These are phyloP conservation scores for Ceratobasidium sp. DNA, from an alignment of 1,284 basidiomycete species.

Conservation along the genomic window DNA sequence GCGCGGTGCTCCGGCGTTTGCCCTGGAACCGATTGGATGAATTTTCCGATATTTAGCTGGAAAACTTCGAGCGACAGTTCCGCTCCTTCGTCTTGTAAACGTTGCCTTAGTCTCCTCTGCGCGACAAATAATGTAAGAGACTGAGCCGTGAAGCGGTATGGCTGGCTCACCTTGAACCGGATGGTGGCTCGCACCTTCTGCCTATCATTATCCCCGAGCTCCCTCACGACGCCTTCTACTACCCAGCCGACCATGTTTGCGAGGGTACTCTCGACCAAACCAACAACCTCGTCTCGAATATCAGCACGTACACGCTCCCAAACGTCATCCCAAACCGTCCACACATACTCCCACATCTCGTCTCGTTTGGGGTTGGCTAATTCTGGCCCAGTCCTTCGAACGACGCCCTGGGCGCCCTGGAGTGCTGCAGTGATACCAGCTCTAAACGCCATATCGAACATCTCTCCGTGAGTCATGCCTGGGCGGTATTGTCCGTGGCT, in stretches of 20 bases:
- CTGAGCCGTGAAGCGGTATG: neutral
- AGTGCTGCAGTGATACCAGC: too few relatives aligned
- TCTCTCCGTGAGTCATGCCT: too few relatives aligned
- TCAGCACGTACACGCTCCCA: neutral
- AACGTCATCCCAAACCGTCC: conserved; percentile 21
- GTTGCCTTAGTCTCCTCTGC: conserved; percentile 6
- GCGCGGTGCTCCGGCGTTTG: conserved; percentile 20
- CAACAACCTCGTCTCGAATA: conserved; percentile 2
- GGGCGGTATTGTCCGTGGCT: conserved; percentile 21
- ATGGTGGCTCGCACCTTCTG: too few relatives aligned
- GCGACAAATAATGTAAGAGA: neutral
- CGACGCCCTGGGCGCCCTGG: too few relatives aligned
- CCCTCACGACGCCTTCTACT: too few relatives aligned
- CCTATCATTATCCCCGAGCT: too few relatives aligned
- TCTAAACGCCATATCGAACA: too few relatives aligned
- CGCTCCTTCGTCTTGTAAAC: conserved; percentile 6
- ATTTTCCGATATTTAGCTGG: conserved; percentile 25
- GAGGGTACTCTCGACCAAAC: conserved; percentile 5
- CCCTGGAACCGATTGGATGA: conserved; percentile 8
- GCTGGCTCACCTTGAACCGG: conserved; percentile 18
- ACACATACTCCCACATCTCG: conserved; percentile 32
- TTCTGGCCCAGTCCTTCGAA: too few relatives aligned
- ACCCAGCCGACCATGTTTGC: conserved; percentile 8
- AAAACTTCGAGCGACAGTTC: conserved; percentile 27
- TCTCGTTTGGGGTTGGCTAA: too few relatives aligned